Evolutionary conservation across 805 yeast genomes (phyloP).

Genomic region (Candida pseudofarinosa): DNA sequence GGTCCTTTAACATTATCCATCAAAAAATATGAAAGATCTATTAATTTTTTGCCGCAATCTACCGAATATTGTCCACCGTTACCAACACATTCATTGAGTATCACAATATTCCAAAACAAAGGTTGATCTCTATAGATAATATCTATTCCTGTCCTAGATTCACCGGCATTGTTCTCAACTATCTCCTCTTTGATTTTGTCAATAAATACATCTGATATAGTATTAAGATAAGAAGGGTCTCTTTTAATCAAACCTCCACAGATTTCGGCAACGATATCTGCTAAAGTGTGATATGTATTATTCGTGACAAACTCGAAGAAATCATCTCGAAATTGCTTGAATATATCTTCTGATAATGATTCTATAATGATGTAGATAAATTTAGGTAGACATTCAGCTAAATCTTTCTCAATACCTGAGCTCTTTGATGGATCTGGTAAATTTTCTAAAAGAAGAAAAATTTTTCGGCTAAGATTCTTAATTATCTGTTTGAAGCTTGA

Average conservation of each 20-base stretch:
- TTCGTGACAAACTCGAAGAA: slow-evolving; percentile 57
- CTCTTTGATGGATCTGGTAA: slow-evolving; percentile 56
- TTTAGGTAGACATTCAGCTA: slow-evolving; percentile 33
- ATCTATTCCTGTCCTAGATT: slow-evolving; percentile 60
- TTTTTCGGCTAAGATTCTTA: slow-evolving; percentile 49
- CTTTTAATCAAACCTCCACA: slow-evolving; percentile 69
- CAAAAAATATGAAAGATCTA: slow-evolving; percentile 42
- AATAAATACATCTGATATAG: slow-evolving; percentile 42
- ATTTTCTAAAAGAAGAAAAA: slow-evolving; percentile 64
- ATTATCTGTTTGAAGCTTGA: slow-evolving; percentile 62
- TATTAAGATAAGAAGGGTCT: slow-evolving; percentile 47
- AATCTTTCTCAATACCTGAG: slow-evolving; percentile 48
- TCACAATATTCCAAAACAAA: slow-evolving; percentile 64
- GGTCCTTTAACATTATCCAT: slow-evolving; percentile 58
- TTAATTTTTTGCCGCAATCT: slow-evolving; percentile 40
- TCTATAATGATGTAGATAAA: slow-evolving; percentile 44
- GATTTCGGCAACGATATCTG: slow-evolving; percentile 66
- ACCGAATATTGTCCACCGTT: slow-evolving; percentile 57
- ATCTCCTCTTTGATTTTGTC: slow-evolving; percentile 62
- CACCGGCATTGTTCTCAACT: slow-evolving; percentile 76
- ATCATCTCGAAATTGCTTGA: slow-evolving; percentile 39
- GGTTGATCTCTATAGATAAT: slow-evolving; percentile 75
- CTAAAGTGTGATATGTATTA: slow-evolving; percentile 55
- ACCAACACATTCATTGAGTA: slow-evolving; percentile 66
- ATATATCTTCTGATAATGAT: slow-evolving; percentile 56